phyloP scores from a whole-genome alignment of 768 basidiomycete species.

The Leccinum ochraceum region DNA sequence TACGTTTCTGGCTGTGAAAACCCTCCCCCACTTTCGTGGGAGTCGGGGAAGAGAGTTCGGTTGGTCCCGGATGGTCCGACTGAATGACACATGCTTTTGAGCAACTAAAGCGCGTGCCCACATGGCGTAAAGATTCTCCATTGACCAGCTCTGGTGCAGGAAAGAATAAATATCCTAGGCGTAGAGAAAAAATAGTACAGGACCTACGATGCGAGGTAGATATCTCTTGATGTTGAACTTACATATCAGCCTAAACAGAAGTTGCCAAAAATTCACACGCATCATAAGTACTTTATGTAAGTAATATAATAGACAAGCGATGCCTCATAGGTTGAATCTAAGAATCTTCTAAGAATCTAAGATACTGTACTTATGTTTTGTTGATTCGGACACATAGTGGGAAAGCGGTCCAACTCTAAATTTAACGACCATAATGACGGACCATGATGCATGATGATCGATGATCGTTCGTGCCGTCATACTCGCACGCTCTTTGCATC shows the following conservation, averaged over 20 bases:
- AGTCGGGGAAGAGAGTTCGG: constrained; percentile 58
- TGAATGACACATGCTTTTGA: constrained; percentile 53
- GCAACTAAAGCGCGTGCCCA: constrained; percentile 70
- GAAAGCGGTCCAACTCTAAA: constrained; percentile 10
- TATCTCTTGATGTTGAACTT: constrained; percentile 47
- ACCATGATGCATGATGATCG: not conserved
- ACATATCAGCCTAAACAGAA: constrained; percentile 28
- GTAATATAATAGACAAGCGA: constrained; percentile 60
- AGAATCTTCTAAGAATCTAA: no score
- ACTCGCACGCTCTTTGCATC: constrained; percentile 31
- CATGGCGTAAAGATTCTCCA: constrained; percentile 87
- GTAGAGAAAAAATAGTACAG: not conserved
- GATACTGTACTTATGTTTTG: no score
- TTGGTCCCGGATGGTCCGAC: constrained; percentile 35
- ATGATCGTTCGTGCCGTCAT: not conserved
- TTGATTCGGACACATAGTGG: constrained; percentile 4
- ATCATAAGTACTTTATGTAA: no score
- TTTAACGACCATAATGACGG: constrained; percentile 11
- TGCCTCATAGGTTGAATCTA: constrained; percentile 51
- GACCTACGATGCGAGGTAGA: constrained; percentile 78
- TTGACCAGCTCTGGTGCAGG: constrained; percentile 76
- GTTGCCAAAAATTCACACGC: constrained; percentile 22
- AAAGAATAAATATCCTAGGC: constrained; percentile 1
- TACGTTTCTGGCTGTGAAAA: no score
- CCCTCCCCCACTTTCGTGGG: no score